Conservation (phyloP, 495 filamentous ascomycete species). For the Xylaria curta region DNA sequence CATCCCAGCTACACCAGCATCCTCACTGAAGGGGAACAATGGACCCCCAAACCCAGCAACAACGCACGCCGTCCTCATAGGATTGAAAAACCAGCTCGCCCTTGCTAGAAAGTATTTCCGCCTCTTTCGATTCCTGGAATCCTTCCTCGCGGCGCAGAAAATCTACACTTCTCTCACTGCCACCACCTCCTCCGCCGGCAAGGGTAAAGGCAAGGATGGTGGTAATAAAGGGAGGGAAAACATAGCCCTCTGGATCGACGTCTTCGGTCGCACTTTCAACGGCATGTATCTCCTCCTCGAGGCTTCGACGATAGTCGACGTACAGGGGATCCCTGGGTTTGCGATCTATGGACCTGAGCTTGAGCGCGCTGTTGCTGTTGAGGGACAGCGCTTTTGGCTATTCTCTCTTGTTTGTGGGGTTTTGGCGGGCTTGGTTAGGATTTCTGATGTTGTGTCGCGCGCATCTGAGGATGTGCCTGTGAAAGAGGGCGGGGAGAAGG, state of each 20-base stretch:
- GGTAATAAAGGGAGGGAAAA: background rate
- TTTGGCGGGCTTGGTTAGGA: constrained; percentile 30
- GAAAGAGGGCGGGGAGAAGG: background rate
- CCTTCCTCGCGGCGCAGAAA: constrained; percentile 57
- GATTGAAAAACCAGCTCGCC: constrained; percentile 40
- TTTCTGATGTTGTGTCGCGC: constrained; percentile 18
- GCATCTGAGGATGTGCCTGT: background rate
- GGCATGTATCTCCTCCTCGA: constrained; percentile 58
- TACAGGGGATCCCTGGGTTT: constrained; percentile 59
- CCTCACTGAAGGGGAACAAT: background rate
- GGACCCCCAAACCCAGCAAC: constrained; percentile 19
- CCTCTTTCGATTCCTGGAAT: constrained; percentile 67
- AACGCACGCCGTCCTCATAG: constrained; percentile 29
- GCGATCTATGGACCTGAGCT: constrained; percentile 40
- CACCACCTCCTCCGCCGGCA: background rate
- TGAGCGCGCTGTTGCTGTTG: constrained; percentile 43
- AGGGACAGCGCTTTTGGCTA: constrained; percentile 72
- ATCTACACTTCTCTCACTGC: constrained; percentile 29
- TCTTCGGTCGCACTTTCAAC: constrained; percentile 49
- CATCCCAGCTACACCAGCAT: constrained; percentile 25
- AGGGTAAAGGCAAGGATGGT: background rate
- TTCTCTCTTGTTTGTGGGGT: constrained; percentile 55
- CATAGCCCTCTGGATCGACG: constrained; percentile 42
- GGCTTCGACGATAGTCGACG: constrained; percentile 43
- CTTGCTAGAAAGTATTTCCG: constrained; percentile 64